Evolutionary conservation across 805 yeast genomes (phyloP), one percentile per base, ranked within the genome.

Genomic region (Nakazawaea anatomiae): DNA sequence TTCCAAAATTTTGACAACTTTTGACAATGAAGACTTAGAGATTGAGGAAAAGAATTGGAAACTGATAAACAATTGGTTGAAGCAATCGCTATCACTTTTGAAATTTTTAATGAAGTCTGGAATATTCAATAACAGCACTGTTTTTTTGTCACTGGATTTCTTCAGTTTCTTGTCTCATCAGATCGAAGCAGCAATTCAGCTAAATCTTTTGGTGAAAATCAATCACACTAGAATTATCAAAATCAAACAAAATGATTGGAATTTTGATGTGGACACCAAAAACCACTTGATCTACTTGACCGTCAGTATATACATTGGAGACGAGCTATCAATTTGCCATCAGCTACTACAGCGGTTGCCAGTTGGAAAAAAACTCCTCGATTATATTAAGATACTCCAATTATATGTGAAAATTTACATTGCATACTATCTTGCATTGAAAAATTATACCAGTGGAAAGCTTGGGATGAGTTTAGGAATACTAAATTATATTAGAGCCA

Each of bases 251-350:
- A 42, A 46, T 41, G 50, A 46, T 32, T 51, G 53, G 53, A 27
- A 46, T 32, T 51, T 51, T 39, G 39, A 46, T 4, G 34, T 51
- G 9, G 44, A 43, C 10, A 38, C 50, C 27, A 42, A 42, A 34
- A 51, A 51, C 41, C 28, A 32, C 32, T 14, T 29, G 18, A 51
- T 46, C 4, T 46, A 42, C 31, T 34, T 46, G 39, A 46, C 42
- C 29, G 44, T 51, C 11, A 41, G 53, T 27, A 30, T 51, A 28
- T 51, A 18, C 31, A 43, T 51, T 4, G 12, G 27, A 14, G 53
- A 51, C n/a, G 42, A 51, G 30, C 36, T 51, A 18, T 18, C 50
- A 4, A 46, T 50, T 11, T 50, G 52, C n/a, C 40, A 50, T 31
- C 50, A 50, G 14, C 31, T 46, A 28, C 11, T 41, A 5, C 12